A percentile compares a stretch with the other conserved stretches of the same genome.
Conservation (phyloP, 2,329 filamentous ascomycete species). For the Penicillium sclerotigenum region DNA sequence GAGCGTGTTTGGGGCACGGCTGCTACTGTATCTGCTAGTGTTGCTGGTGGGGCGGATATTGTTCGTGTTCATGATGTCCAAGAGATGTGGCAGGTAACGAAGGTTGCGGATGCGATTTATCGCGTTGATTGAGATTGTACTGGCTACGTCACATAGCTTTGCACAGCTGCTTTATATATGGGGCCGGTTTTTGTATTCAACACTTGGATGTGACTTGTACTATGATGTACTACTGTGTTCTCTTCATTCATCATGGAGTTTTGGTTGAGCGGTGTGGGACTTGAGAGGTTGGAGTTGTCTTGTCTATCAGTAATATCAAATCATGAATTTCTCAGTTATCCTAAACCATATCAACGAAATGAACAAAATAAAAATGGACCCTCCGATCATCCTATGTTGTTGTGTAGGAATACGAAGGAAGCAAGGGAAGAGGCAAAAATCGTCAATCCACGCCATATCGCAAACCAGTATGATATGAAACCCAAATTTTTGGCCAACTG, state of each 20-base stretch:
- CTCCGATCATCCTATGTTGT: conserved; percentile 9
- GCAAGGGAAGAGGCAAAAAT: not conserved
- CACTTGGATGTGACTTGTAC: conserved; percentile 15
- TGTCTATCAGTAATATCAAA: conserved; percentile 14
- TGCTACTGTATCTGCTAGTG: conserved; percentile 77
- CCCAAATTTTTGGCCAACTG: conserved; percentile 10
- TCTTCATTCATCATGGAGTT: conserved; percentile 27
- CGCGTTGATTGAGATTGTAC: conserved; percentile 38
- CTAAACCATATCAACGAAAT: conserved; percentile 20
- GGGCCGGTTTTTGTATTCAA: conserved; percentile 22
- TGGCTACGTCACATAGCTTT: not conserved
- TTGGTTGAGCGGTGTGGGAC: not conserved
- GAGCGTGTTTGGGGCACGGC: conserved; percentile 82
- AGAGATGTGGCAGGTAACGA: conserved; percentile 80
- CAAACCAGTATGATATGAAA: conserved; percentile 7
- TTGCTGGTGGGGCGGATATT: conserved; percentile 85
- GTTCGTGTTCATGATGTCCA: conserved; percentile 86
- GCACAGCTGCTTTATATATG: not conserved
- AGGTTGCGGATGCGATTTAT: conserved; percentile 93
- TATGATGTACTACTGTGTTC: conserved; percentile 6
- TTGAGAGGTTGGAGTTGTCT: not conserved
- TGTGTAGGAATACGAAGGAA: conserved; percentile 11
- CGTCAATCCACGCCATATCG: conserved; percentile 13
- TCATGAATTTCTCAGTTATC: conserved; percentile 24
- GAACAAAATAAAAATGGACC: conserved; percentile 7